Evolutionary conservation across 495 filamentous ascomycete species (phyloP).

Genomic region (Penicillium soppii): DNA sequence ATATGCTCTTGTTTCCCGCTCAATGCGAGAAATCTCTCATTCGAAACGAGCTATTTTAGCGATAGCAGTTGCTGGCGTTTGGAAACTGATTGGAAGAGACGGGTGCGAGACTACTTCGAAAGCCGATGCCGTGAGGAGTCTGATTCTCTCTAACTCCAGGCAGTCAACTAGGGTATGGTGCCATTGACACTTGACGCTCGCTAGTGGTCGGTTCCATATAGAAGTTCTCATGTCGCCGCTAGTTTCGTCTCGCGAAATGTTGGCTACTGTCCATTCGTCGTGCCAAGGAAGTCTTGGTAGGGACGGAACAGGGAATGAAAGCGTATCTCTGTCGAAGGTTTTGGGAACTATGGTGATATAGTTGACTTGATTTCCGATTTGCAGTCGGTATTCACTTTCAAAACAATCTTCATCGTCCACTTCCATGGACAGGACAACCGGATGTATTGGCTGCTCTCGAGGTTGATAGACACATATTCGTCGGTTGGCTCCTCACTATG

Average conservation of each 20-base stretch:
- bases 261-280: constrained; percentile 5
- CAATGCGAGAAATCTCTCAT: not conserved
- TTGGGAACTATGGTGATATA: constrained; percentile 2
- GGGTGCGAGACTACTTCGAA: constrained; percentile 13
- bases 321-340: constrained; percentile 6
- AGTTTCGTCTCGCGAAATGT: constrained; percentile 14
- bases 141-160: constrained; percentile 12
- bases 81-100: not conserved
- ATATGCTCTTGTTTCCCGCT: not conserved
- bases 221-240: constrained; percentile 13
- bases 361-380: constrained; percentile 3
- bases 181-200: constrained; percentile 8
- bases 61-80: constrained; percentile 2
- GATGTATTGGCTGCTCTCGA: not conserved
- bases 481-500: too few relatives aligned
- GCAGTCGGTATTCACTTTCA: constrained; percentile 6
- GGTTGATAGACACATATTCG: not conserved
- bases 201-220: constrained; percentile 5
- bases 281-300: constrained; percentile 4
- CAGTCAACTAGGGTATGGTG: constrained; percentile 8
- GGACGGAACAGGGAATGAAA: constrained; percentile 2
- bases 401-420: constrained; percentile 1
- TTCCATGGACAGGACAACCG: constrained; percentile 5
- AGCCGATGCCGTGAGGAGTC: constrained; percentile 13
- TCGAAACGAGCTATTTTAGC: constrained; percentile 14